Evolutionary conservation across 148 eudicot genomes (phyloP).

Genomic region (Dianthus caryophyllus): DNA sequence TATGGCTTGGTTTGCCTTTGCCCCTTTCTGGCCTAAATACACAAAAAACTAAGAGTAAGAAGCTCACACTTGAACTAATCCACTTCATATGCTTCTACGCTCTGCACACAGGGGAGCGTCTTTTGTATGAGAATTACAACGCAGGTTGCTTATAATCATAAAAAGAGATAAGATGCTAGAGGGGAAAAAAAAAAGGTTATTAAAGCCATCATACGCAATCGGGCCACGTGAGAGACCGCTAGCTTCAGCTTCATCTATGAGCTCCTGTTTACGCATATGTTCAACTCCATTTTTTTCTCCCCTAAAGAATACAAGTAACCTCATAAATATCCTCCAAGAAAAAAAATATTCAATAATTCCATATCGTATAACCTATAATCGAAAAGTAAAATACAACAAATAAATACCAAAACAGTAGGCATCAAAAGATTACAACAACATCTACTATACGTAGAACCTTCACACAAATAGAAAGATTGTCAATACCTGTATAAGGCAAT

Average conservation of each 20-base stretch:
- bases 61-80: neutral
- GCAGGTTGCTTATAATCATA: neutral
- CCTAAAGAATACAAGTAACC: constrained; percentile 32
- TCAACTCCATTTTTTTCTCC: constrained; percentile 45
- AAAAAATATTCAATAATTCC: neutral
- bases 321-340: neutral
- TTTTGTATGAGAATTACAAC: neutral
- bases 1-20: constrained; percentile 61
- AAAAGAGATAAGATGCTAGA: neutral
- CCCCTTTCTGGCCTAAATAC: constrained; percentile 69
- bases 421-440: constrained; percentile 3
- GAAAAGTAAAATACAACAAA: neutral
- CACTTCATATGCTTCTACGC: neutral
- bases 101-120: neutral
- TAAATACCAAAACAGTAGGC: neutral
- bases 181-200: constrained; percentile 8
- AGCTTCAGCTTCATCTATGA: constrained; percentile 93
- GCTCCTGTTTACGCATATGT: constrained; percentile 73
- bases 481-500: constrained; percentile 72
- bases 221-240: constrained; percentile 93
- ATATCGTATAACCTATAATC: neutral
- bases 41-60: constrained; percentile 10
- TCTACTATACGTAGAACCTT: neutral
- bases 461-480: neutral
- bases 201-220: constrained; percentile 47